phyloP scores from a whole-genome alignment of 805 yeast genomes.

The Starmerella geochares region DNA sequence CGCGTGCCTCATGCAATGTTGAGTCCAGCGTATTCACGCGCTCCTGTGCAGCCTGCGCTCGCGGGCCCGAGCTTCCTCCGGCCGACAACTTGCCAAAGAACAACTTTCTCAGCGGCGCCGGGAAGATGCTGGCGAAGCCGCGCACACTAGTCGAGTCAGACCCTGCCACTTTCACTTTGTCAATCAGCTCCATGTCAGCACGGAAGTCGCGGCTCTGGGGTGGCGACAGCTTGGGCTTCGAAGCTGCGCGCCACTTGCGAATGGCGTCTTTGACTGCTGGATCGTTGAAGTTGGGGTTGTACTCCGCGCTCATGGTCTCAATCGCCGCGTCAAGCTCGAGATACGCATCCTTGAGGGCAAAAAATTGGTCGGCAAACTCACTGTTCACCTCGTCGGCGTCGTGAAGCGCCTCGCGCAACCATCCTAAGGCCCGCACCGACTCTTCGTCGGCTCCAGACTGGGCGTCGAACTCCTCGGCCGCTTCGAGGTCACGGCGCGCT shows the following conservation, averaged over 20 bases:
- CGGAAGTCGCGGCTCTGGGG: slow-evolving; percentile 1
- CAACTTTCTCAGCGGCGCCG: not conserved
- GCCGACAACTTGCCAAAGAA: not conserved
- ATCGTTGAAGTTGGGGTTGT: slow-evolving; percentile 78
- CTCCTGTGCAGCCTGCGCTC: slow-evolving; percentile 5
- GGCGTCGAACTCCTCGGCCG: slow-evolving; percentile 19
- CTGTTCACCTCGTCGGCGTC: slow-evolving; percentile 16
- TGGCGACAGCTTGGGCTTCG: slow-evolving; percentile 4
- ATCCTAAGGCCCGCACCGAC: slow-evolving; percentile 9
- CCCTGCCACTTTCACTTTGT: slow-evolving; percentile 13
- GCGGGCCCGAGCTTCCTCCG: slow-evolving; percentile 1
- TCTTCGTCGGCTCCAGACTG: slow-evolving; percentile 14
- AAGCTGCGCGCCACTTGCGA: slow-evolving; percentile 31
- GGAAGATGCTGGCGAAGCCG: not conserved
- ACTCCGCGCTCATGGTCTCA: slow-evolving; percentile 42
- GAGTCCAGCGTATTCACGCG: not conserved
- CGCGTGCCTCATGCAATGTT: slow-evolving; percentile 11
- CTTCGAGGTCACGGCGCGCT: slow-evolving; percentile 31
- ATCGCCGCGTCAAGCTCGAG: slow-evolving; percentile 34
- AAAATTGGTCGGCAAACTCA: slow-evolving; percentile 10
- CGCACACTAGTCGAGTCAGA: not conserved
- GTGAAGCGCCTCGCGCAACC: slow-evolving; percentile 17
- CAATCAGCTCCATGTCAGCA: slow-evolving; percentile 7
- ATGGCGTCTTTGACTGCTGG: slow-evolving; percentile 72
- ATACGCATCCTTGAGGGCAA: slow-evolving; percentile 13